Conservation (phyloP, 139 green algal genomes). For the Chlamydomonas incerta region DNA sequence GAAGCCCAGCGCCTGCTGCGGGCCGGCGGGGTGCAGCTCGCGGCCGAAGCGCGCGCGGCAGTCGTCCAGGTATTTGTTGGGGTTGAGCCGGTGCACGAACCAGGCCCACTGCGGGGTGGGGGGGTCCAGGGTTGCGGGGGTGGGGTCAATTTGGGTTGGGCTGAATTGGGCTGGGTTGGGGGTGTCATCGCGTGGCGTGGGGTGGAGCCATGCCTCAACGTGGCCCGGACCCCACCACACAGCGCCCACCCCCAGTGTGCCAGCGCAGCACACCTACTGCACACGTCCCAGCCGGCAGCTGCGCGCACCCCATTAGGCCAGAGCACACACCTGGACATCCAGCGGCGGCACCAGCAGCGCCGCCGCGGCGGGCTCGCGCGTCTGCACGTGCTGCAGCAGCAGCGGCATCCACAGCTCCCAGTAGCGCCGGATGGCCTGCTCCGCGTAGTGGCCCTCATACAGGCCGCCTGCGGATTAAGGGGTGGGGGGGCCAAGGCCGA, state of each 20-base stretch:
- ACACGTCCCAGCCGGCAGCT: too few species aligned
- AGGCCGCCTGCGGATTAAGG: slow-evolving; percentile 13
- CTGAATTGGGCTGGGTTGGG: too few species aligned
- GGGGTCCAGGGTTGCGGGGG: not conserved
- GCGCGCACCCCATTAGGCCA: too few species aligned
- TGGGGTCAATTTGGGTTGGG: not conserved
- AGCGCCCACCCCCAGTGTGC: too few species aligned
- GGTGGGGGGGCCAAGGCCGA: too few species aligned
- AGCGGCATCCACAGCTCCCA: slow-evolving; percentile 38
- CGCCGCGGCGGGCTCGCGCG: not conserved
- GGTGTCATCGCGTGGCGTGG: too few species aligned
- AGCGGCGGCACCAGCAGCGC: slow-evolving; percentile 10
- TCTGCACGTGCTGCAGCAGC: not conserved
- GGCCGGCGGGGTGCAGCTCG: not conserved
- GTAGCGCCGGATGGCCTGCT: slow-evolving; percentile 27
- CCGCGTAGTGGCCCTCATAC: not conserved
- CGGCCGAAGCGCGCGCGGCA: slow-evolving; percentile 7
- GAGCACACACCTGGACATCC: slow-evolving; percentile 30
- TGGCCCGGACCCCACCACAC: too few species aligned
- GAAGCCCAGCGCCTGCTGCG: slow-evolving; percentile 18
- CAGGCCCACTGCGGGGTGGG: slow-evolving; percentile 8
- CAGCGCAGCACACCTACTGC: too few species aligned
- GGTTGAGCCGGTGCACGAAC: slow-evolving; percentile 37
- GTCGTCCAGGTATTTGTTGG: not conserved
- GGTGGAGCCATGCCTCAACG: too few species aligned